phyloP scores from a whole-genome alignment of 108 stramenopile species.

The Mediolabrus comicus region DNA sequence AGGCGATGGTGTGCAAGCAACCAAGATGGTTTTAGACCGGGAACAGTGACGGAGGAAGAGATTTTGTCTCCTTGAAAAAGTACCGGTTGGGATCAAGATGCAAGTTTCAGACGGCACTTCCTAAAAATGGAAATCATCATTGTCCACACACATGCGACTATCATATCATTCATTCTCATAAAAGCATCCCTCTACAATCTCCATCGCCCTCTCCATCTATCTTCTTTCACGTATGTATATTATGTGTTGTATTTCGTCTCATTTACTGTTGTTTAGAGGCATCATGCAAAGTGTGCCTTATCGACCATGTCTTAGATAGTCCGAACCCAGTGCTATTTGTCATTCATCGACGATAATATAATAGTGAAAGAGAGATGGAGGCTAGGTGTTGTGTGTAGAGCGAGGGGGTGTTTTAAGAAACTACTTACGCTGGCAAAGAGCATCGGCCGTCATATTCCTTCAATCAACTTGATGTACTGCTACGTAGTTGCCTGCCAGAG shows the following conservation, averaged over 20 bases:
- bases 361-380: not conserved
- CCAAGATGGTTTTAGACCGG: constrained; percentile 6
- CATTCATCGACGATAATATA: constrained; percentile 39
- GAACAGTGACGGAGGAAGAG: not conserved
- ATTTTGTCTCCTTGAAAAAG: not conserved
- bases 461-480: no score
- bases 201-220: not conserved
- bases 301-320: constrained; percentile 54
- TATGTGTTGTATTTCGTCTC: constrained; percentile 27
- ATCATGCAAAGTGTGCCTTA: constrained; percentile 46
- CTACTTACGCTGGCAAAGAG: no score
- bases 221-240: not conserved
- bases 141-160: constrained; percentile 11
- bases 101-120: constrained; percentile 53
- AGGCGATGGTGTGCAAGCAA: no score
- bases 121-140: constrained; percentile 51
- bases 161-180: not conserved
- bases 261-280: constrained; percentile 41
- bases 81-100: constrained; percentile 3
- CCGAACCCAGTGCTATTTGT: constrained; percentile 57
- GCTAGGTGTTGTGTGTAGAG: no score
- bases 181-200: not conserved
- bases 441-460: no score
- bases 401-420: no score
- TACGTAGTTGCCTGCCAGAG: no score